phyloP scores from a whole-genome alignment of 805 yeast genomes.

The Candida jianshihensis region DNA sequence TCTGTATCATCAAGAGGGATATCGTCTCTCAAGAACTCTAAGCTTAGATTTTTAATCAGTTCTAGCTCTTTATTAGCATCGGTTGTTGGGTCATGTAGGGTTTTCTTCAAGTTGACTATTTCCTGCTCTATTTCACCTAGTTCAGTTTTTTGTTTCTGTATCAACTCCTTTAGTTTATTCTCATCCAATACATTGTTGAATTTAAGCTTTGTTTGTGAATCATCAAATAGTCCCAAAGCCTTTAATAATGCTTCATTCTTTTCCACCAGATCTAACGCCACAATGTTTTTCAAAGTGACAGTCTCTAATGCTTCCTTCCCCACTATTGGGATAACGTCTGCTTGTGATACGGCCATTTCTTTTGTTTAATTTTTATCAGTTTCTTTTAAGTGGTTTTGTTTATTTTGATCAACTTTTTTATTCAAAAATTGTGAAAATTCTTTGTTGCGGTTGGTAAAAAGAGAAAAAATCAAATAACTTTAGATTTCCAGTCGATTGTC shows the following conservation, averaged over 20 bases:
- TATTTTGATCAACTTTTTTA: not conserved
- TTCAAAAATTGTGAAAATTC: not conserved
- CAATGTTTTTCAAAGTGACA: constrained; percentile 21
- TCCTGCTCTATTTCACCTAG: constrained; percentile 3
- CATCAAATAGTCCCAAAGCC: constrained; percentile 17
- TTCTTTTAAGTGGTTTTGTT: not conserved
- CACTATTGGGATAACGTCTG: constrained; percentile 13
- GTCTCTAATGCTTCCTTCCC: constrained; percentile 13
- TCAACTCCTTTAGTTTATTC: constrained; percentile 5
- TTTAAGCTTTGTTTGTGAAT: constrained; percentile 2
- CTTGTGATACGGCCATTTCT: constrained; percentile 17
- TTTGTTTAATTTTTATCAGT: not conserved
- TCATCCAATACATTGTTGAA: constrained; percentile 3
- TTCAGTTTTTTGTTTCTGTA: constrained; percentile 8
- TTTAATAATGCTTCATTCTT: constrained; percentile 17
- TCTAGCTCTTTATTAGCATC: constrained; percentile 3
- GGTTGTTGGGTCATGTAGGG: not conserved
- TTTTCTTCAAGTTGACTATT: constrained; percentile 6
- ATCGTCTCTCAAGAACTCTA: constrained; percentile 14
- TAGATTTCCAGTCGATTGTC: constrained; percentile 12
- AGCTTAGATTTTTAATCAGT: constrained; percentile 10
- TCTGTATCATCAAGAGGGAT: constrained; percentile 12
- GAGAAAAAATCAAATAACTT: constrained; percentile 5
- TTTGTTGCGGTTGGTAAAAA: not conserved
- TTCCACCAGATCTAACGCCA: constrained; percentile 20